Conservation (phyloP, 2,329 filamentous ascomycete species). For the Fusarium euwallaceae region DNA sequence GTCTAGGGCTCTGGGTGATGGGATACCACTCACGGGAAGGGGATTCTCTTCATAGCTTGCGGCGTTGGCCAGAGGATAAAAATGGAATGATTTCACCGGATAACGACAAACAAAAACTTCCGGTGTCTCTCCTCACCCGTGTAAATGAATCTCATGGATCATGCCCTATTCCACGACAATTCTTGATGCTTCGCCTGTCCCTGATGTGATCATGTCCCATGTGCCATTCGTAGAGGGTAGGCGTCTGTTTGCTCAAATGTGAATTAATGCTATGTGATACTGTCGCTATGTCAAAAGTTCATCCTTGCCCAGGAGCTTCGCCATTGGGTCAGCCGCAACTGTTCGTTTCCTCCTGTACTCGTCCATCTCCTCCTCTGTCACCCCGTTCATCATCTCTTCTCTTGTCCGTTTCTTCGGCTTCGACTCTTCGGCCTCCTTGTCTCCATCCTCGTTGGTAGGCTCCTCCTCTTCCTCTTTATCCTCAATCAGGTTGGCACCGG, state of each 20-base stretch:
- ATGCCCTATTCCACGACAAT: conserved; percentile 36
- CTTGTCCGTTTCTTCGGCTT: conserved; percentile 77
- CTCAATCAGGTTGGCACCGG: conserved; percentile 58
- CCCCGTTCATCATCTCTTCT: conserved; percentile 81
- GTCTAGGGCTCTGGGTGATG: conserved; percentile 48
- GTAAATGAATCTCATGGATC: conserved; percentile 43
- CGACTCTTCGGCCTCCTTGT: conserved; percentile 49
- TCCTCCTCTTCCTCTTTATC: conserved; percentile 48
- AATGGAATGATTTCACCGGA: conserved; percentile 58
- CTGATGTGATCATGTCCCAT: conserved; percentile 20
- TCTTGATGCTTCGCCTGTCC: conserved; percentile 17
- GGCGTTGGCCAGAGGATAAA: conserved; percentile 66
- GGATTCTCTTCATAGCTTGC: conserved; percentile 62
- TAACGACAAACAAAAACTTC: conserved; percentile 42
- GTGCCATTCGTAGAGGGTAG: neutral
- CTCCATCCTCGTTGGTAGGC: conserved; percentile 43
- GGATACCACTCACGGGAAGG: conserved; percentile 56
- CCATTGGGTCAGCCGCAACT: conserved; percentile 88
- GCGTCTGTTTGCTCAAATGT: neutral
- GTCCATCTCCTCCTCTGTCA: conserved; percentile 88
- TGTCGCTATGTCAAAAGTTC: conserved; percentile 56
- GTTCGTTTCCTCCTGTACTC: conserved; percentile 83
- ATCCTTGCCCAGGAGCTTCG: conserved; percentile 80
- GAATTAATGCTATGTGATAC: neutral
- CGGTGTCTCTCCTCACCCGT: conserved; percentile 40